Conservation (phyloP, 345 rosid genomes). For the Brassica rapa region DNA sequence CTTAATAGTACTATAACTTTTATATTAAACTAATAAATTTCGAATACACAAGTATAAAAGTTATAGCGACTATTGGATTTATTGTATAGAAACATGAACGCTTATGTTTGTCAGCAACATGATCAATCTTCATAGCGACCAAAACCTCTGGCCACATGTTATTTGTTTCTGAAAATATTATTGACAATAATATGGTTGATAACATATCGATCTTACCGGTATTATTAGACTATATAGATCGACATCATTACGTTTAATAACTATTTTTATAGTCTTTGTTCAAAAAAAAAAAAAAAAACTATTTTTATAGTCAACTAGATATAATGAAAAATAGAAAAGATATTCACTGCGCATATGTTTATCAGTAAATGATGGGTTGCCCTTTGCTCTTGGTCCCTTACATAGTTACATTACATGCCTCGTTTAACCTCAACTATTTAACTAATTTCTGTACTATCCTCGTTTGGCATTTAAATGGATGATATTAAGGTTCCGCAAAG, state of each 20-base stretch:
- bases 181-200: neutral
- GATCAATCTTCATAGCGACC: slow-evolving; percentile 14
- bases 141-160: slow-evolving; percentile 35
- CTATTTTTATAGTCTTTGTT: neutral
- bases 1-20: too few species aligned
- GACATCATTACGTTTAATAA: neutral
- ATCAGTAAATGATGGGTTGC: neutral
- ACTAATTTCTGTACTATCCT: neutral
- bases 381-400: neutral
- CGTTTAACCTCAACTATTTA: neutral
- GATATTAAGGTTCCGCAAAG: neutral
- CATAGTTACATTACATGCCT: neutral
- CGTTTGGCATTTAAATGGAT: neutral
- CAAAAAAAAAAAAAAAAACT: too few species aligned
- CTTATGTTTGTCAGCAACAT: slow-evolving; percentile 15
- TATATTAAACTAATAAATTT: neutral
- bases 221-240: neutral
- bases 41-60: neutral
- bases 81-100: neutral
- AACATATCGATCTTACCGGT: neutral
- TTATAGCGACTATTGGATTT: neutral
- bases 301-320: too few species aligned
- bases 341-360: neutral
- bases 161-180: neutral
- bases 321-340: neutral